Evolutionary conservation across 1,139 yeast species (phyloP), one percentile per base, ranked within the genome.

Genomic region (Suhomyces panamericanus): DNA sequence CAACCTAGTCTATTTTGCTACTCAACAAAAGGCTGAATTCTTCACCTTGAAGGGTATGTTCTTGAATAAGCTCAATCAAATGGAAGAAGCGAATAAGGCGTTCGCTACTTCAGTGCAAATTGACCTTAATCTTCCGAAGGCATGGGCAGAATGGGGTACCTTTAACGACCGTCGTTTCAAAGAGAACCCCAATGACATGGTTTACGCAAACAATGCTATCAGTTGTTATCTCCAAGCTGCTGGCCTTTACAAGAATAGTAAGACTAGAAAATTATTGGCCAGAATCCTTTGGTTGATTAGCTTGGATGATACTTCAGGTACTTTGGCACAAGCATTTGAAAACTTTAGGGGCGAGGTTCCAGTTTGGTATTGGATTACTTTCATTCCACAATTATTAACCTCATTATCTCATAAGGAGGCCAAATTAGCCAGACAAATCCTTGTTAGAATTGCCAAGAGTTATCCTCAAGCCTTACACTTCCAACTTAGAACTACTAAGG

Each of bases 71-170:
- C 73, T 93, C 57, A 84, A 87, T 54, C 91, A 88, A 41, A 83
- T 85, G 55, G 97, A 91, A 50, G 98, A 93, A 58, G 99, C 99
- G 8, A 91, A 93, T 62, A 96, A 91, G 62, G 96, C 97, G 0
- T 93, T 93, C 70, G 96, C 98, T 1, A 87, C 97, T 1, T 96
- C 99, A 4, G 98, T 95, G 20, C 98, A 93, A 64, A 84, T 91
- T 49, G 99, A 95, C 60, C 78, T 91, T 56, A 89, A 90, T 57
- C 69, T 93, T 44, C 96, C 99, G 2, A 93, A 93, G 60, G 99
- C 99, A 0, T 95, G 99, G 99, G 98, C 98, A 2, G 98, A 95
- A 64, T 95, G 99, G 99, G 99, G 99, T 49, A 82, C 83, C 62
- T 95, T 90, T 69, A 93, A 90, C 61, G 99, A 95, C 55, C 81